Evolutionary conservation across 2,329 filamentous ascomycete genomes (phyloP).

Genomic region (Microthyrium microscopicum): DNA sequence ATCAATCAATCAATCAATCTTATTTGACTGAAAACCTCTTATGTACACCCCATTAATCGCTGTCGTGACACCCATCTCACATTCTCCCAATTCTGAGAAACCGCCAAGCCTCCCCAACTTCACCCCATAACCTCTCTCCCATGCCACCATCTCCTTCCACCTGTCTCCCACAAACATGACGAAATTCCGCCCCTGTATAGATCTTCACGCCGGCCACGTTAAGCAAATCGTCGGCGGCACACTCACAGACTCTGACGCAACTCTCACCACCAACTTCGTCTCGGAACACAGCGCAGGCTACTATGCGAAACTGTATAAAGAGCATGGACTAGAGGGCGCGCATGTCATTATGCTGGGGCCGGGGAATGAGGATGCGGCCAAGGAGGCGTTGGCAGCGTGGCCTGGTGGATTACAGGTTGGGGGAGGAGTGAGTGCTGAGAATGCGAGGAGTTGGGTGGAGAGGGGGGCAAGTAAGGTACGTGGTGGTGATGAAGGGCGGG

Average conservation of each 20-base stretch:
- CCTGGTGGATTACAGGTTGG: constrained; percentile 70
- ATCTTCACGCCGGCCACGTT: constrained; percentile 90
- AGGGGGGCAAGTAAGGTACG: constrained; percentile 76
- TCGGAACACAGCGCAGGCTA: constrained; percentile 67
- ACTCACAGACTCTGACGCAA: constrained; percentile 28
- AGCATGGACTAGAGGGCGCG: constrained; percentile 56
- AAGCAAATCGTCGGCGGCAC: constrained; percentile 98
- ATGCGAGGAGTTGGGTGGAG: constrained; percentile 74
- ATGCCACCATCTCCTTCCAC: no score
- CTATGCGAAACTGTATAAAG: constrained; percentile 68
- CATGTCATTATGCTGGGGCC: constrained; percentile 96
- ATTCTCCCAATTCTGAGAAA: no score
- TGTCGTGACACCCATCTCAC: no score
- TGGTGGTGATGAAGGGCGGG: constrained; percentile 5
- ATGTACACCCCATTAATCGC: no score
- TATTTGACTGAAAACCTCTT: no score
- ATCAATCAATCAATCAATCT: no score
- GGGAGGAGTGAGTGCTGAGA: constrained; percentile 77
- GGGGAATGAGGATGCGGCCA: constrained; percentile 66
- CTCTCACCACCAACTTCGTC: constrained; percentile 79
- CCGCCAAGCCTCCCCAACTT: no score
- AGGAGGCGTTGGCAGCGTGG: constrained; percentile 64
- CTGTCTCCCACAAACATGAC: constrained; percentile 47
- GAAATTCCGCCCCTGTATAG: constrained; percentile 87
- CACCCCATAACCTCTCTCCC: no score